Percentiles rank a stretch among this genome's conserved stretches.
phyloP scores from a whole-genome alignment of 192 early-diverging fungal genomes.

The Coemansia sp. region DNA sequence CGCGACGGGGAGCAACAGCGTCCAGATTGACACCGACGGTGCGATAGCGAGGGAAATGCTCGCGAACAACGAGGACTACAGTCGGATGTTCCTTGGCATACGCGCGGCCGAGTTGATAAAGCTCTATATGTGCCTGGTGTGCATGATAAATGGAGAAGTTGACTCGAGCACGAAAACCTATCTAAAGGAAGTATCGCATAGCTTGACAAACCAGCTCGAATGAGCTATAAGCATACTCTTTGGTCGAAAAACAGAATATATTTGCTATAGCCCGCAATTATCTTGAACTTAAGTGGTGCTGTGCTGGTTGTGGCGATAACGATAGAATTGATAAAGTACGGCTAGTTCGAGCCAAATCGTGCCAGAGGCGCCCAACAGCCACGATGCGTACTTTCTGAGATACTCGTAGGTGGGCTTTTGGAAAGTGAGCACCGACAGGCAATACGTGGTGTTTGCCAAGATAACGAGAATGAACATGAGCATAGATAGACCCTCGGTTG shows the following conservation, averaged over 20 bases:
- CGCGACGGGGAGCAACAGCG: background rate
- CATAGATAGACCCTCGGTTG: conserved; percentile 75
- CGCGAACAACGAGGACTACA: background rate
- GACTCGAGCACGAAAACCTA: background rate
- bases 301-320: conserved; percentile 42
- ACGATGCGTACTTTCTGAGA: conserved; percentile 65
- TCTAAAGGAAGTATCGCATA: conserved; percentile 24
- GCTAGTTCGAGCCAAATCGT: conserved; percentile 76
- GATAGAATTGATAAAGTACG: conserved; percentile 69
- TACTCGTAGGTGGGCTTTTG: conserved; percentile 63
- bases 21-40: conserved; percentile 10
- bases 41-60: conserved; percentile 28
- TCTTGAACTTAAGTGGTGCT: too few relatives aligned
- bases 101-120: conserved; percentile 28
- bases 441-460: conserved; percentile 67
- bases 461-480: conserved; percentile 79
- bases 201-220: background rate
- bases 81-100: conserved; percentile 36
- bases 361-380: conserved; percentile 72
- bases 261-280: too few relatives aligned
- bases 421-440: conserved; percentile 68
- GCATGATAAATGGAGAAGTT: conserved; percentile 14
- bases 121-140: conserved; percentile 37
- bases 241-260: too few relatives aligned
- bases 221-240: too few relatives aligned